Evolutionary conservation across 176 grass and related monocot species (phyloP), one percentile per base, ranked within the genome.

Genomic region (Ensete ventricosum): DNA sequence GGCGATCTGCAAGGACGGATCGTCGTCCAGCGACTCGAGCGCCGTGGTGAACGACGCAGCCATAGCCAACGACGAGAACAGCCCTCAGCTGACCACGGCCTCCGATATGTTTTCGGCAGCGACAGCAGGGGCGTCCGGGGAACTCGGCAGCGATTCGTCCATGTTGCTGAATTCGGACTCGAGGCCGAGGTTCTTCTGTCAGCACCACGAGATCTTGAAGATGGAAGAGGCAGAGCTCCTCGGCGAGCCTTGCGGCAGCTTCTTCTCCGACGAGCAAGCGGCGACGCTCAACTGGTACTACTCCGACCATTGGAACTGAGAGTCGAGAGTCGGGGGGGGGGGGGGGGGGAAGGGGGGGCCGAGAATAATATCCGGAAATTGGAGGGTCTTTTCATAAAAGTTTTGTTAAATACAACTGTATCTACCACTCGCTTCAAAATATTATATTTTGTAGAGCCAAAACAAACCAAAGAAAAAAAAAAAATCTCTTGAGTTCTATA

Each of bases 241-340:
- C 16, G n/a, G 67, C 7, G 67, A 49, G 29, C 48, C 67, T 9
- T 70, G 67, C 67, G 8, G 29, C 27, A 25, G 19, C 43, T 70
- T 70, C 67, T 70, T 70, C 67, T 34, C 67, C 67, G 67, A 70
- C 67, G 67, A 70, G 43, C 29, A 70, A 20, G 43, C 43, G 8
- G 67, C 67, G 67, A 70, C 48, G 43, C 67, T 70, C 9, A 50
- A 14, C 67, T 70, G 67, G 67, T 70, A 70, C 67, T 50, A 70
- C 11, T 51, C 67, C 67, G 67, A 50, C 67, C 67, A 50, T 19
- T 51, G 34, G 67, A 70, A 70, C 29, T 70, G 12, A 50, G 16
- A 11, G 4, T 12, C 34, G 0, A 0, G 27, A 75, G 17, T 9
- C 6, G 19, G 19, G 50, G 23, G 67, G 1, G 51, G 21, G 19